Conservation (phyloP, 2,329 filamentous ascomycete species). For the Botrytis squamosa region DNA sequence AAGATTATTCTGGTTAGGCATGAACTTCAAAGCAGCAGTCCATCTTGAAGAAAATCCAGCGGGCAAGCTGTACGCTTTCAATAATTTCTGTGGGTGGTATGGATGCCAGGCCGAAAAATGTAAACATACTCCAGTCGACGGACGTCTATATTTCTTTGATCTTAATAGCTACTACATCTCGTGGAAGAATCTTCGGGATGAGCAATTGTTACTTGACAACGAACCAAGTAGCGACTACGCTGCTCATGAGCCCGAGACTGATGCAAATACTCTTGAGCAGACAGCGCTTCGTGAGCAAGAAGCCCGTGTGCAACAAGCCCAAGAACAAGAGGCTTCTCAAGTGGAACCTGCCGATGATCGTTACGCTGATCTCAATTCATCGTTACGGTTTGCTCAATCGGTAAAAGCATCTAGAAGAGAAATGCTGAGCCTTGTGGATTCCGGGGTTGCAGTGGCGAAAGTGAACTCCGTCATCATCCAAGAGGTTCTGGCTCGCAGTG, state of each 20-base stretch:
- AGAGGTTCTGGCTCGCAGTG: background rate
- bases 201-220: background rate
- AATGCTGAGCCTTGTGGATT: no score
- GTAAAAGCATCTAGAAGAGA: no score
- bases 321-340: background rate
- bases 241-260: background rate
- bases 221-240: background rate
- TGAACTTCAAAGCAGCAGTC: background rate
- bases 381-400: no score
- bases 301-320: background rate
- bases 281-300: background rate
- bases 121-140: background rate
- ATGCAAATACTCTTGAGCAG: background rate
- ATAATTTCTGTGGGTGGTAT: conserved; percentile 8
- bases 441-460: background rate
- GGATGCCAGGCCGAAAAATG: background rate
- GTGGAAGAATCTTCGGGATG: background rate
- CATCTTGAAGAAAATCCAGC: background rate
- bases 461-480: background rate
- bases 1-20: background rate
- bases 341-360: background rate
- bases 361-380: background rate
- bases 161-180: background rate
- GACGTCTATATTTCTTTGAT: background rate
- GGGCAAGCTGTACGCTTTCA: background rate